Percentiles rank a stretch among this genome's conserved stretches.
Conservation (phyloP, 768 basidiomycete genomes). For the Naganishia vishniacii region DNA sequence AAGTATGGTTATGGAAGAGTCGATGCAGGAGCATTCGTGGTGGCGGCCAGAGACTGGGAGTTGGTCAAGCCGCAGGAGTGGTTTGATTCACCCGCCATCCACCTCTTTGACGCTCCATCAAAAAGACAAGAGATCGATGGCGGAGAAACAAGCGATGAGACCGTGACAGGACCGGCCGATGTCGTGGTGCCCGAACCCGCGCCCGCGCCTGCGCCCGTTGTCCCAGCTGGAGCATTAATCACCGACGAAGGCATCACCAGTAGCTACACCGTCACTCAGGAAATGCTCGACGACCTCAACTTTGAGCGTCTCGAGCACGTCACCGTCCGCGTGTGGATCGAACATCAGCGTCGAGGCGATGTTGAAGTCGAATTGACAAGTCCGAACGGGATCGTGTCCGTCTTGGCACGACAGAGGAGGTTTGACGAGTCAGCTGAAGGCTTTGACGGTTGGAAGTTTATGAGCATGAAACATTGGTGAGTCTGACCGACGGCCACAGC, state of each 20-base stretch:
- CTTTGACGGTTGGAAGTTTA: conserved; percentile 95
- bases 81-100: conserved; percentile 66
- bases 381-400: conserved; percentile 76
- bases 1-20: conserved; percentile 93
- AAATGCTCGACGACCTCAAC: conserved; percentile 66
- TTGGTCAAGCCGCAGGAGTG: conserved; percentile 91
- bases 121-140: conserved; percentile 14
- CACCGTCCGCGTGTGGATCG: conserved; percentile 85
- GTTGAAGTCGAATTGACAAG: conserved; percentile 84
- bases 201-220: too few relatives aligned
- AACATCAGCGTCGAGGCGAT: conserved; percentile 79
- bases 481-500: conserved; percentile 35
- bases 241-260: conserved; percentile 61
- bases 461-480: conserved; percentile 96
- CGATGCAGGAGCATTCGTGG: conserved; percentile 75
- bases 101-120: conserved; percentile 30
- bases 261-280: conserved; percentile 61
- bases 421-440: conserved; percentile 64
- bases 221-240: conserved; percentile 55
- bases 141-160: conserved; percentile 33
- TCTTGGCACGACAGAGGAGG: conserved; percentile 67
- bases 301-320: conserved; percentile 86
- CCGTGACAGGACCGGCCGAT: conserved; percentile 18
- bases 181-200: conserved; percentile 1
- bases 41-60: conserved; percentile 72